Conservation (phyloP, 1,139 yeast species). For the Yamadazyma diddensiae region DNA sequence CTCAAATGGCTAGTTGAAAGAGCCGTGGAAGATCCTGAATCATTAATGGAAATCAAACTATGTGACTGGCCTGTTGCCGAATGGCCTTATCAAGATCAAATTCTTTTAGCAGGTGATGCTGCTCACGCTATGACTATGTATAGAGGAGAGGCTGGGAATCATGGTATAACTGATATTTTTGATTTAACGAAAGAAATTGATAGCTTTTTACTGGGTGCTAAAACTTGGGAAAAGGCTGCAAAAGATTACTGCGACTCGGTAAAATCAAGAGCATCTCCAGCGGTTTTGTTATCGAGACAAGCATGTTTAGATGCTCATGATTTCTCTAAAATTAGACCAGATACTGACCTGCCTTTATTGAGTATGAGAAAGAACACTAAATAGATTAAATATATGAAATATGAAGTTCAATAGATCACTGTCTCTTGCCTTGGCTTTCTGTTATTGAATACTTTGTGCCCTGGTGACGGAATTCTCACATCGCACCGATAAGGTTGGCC, state of each 20-base stretch:
- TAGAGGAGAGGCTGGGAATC: constrained; percentile 22
- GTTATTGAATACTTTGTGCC: background rate
- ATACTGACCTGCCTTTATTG: constrained; percentile 17
- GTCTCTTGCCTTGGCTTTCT: too few relatives aligned
- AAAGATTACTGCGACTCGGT: constrained; percentile 12
- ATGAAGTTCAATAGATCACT: too few relatives aligned
- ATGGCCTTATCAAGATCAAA: constrained; percentile 9
- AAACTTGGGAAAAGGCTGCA: constrained; percentile 14
- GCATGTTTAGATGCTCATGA: constrained; percentile 23
- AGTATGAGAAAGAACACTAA: constrained; percentile 17
- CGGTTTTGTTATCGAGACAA: constrained; percentile 18
- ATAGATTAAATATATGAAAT: constrained; percentile 1
- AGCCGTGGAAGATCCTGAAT: constrained; percentile 13
- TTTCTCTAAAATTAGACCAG: constrained; percentile 14
- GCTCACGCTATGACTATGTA: constrained; percentile 24
- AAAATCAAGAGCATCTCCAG: constrained; percentile 16
- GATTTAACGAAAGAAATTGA: constrained; percentile 14
- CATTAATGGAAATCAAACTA: constrained; percentile 15
- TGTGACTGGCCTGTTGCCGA: constrained; percentile 19
- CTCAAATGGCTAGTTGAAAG: constrained; percentile 16
- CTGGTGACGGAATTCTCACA: too few relatives aligned
- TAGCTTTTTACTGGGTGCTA: constrained; percentile 4
- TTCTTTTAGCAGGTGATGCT: constrained; percentile 15
- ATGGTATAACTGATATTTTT: constrained; percentile 19
- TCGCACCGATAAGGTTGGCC: too few relatives aligned